Evolutionary conservation across 208 protist species (phyloP).

Genomic region (Phytomonas francai): DNA sequence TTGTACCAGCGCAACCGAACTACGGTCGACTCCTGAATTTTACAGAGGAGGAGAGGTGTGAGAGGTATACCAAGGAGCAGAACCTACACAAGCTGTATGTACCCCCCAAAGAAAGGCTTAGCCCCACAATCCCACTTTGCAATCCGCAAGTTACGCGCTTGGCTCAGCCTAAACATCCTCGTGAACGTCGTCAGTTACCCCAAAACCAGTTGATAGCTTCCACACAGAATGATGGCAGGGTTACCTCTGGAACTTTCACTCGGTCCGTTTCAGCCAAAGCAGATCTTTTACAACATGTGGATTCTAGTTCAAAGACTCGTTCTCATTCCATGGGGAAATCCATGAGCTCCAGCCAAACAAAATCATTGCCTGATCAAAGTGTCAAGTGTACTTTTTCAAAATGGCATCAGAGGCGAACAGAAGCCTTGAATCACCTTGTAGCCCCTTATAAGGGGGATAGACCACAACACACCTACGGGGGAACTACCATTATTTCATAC

Average conservation of each 20-base stretch:
- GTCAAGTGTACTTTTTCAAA: not conserved
- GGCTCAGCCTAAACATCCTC: constrained; percentile 15
- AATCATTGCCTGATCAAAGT: not conserved
- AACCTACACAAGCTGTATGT: constrained; percentile 7
- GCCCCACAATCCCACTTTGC: not conserved
- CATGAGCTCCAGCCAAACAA: not conserved
- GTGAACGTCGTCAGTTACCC: not conserved
- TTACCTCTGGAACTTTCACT: not conserved
- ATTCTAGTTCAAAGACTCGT: not conserved
- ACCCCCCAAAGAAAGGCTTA: not conserved
- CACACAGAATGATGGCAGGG: not conserved
- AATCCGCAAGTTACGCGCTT: constrained; percentile 20
- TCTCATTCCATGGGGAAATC: not conserved
- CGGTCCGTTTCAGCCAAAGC: not conserved
- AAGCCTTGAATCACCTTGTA: not conserved
- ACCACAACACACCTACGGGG: not conserved
- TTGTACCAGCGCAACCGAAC: constrained; percentile 27
- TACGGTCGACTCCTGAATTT: constrained; percentile 59
- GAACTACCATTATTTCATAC: not conserved
- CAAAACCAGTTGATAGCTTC: not conserved
- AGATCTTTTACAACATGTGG: not conserved
- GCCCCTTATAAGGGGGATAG: not conserved
- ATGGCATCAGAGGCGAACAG: not conserved
- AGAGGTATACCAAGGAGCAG: constrained; percentile 13
- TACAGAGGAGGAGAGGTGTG: constrained; percentile 37